Conservation (phyloP, 441 rosid genomes). For the Euphorbia celastroides region DNA sequence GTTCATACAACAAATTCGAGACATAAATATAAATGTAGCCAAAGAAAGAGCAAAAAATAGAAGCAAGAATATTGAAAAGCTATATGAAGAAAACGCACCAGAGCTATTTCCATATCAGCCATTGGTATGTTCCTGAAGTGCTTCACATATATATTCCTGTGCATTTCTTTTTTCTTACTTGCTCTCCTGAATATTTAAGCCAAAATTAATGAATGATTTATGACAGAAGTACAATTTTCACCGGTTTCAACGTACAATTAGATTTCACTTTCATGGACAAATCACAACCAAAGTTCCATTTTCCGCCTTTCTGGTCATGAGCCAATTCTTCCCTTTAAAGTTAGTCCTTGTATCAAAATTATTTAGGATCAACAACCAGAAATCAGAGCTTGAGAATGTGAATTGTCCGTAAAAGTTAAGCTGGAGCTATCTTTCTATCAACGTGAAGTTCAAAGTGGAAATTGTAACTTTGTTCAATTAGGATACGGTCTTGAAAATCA, state of each 20-base stretch:
- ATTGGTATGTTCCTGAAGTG: constrained; percentile 96
- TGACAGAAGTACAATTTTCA: background rate
- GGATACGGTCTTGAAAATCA: background rate
- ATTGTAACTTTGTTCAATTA: background rate
- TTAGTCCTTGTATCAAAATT: too few species aligned
- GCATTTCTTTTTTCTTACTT: constrained; percentile 41
- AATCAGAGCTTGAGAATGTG: background rate
- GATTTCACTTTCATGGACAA: background rate
- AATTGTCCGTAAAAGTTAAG: background rate
- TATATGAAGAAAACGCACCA: constrained; percentile 44
- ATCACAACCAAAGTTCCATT: background rate
- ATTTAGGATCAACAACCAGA: background rate
- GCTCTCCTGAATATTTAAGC: constrained; percentile 50
- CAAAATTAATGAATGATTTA: constrained; percentile 13
- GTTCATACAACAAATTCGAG: background rate
- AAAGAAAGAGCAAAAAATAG: too few species aligned
- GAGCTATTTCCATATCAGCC: constrained; percentile 98
- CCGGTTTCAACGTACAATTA: too few species aligned
- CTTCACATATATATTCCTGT: constrained; percentile 72
- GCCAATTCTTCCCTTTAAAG: background rate
- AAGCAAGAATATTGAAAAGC: background rate
- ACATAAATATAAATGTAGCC: background rate
- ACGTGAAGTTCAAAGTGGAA: background rate
- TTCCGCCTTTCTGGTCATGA: background rate
- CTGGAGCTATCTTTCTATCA: background rate